phyloP scores from a whole-genome alignment of 2,329 filamentous ascomycete species.

The Bertia moriformis region DNA sequence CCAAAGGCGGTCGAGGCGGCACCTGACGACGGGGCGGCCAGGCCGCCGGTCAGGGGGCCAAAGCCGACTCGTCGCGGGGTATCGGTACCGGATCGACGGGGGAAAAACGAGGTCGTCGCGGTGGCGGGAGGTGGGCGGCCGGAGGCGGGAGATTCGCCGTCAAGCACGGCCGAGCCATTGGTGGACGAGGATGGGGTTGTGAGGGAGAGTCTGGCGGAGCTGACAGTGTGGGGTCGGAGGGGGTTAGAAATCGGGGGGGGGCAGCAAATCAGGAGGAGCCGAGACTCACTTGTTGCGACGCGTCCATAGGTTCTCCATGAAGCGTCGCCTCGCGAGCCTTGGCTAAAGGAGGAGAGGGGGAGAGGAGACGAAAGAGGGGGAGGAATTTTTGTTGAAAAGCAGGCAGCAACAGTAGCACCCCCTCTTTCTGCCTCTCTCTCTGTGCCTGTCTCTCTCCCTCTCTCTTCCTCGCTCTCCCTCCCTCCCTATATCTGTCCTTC shows the following conservation, averaged over 20 bases:
- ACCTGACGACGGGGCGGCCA: constrained; percentile 63
- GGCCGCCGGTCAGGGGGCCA: constrained; percentile 41
- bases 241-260: constrained; percentile 8
- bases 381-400: neutral
- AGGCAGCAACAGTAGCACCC: too few relatives aligned
- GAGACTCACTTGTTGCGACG: constrained; percentile 65
- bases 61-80: constrained; percentile 58
- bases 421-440: too few relatives aligned
- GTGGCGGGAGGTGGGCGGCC: constrained; percentile 39
- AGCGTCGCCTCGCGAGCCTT: neutral
- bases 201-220: constrained; percentile 80
- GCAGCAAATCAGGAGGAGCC: constrained; percentile 5
- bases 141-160: constrained; percentile 35
- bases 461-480: too few relatives aligned
- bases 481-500: too few relatives aligned
- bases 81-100: constrained; percentile 64
- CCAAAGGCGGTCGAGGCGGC: constrained; percentile 81
- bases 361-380: neutral
- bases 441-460: too few relatives aligned
- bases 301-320: constrained; percentile 41
- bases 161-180: constrained; percentile 14
- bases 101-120: too few relatives aligned
- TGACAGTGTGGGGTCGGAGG: constrained; percentile 18
- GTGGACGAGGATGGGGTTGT: constrained; percentile 52
- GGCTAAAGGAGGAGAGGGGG: neutral